Percentiles rank a stretch among this genome's conserved stretches.
Evolutionary conservation across 306 rosid species (phyloP).

Genomic region (Corylus americana): DNA sequence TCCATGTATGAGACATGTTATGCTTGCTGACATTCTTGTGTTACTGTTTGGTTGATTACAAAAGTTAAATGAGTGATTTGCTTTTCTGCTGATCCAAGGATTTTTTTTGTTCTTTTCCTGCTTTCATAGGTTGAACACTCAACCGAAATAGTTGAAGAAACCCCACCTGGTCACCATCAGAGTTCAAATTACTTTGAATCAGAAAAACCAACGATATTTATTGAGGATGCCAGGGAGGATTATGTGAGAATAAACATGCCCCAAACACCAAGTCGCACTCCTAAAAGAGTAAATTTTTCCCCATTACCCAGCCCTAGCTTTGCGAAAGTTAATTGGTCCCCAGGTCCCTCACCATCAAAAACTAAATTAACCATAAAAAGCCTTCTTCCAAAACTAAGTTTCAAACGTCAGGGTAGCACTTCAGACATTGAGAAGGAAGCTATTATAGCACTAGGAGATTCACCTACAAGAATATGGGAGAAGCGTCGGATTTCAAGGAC

Average conservation of each 20-base stretch:
- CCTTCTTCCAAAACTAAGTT: constrained; percentile 63
- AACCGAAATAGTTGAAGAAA: constrained; percentile 66
- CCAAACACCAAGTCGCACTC: constrained; percentile 51
- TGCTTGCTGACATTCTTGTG: constrained; percentile 26
- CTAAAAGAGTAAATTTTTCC: constrained; percentile 59
- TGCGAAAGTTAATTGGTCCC: constrained; percentile 37
- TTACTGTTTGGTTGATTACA: constrained; percentile 12
- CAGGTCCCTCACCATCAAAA: constrained; percentile 49
- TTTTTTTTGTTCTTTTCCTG: constrained; percentile 7
- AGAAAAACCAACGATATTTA: constrained; percentile 43
- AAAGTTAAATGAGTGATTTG: neutral
- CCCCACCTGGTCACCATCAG: constrained; percentile 31
- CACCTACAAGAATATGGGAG: constrained; percentile 38
- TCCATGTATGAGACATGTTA: neutral
- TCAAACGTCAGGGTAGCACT: constrained; percentile 43
- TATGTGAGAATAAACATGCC: constrained; percentile 57
- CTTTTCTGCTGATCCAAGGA: neutral
- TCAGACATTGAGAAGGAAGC: constrained; percentile 65
- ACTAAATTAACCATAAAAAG: constrained; percentile 40
- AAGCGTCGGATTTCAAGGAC: constrained; percentile 57
- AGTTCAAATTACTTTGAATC: constrained; percentile 43
- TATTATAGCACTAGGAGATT: constrained; percentile 46
- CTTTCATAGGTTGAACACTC: constrained; percentile 42
- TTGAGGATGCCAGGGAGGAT: constrained; percentile 48
- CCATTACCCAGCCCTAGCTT: constrained; percentile 56